Evolutionary conservation across 202 grass and related monocot species (phyloP).

Genomic region (Miscanthus sacchariflorus): DNA sequence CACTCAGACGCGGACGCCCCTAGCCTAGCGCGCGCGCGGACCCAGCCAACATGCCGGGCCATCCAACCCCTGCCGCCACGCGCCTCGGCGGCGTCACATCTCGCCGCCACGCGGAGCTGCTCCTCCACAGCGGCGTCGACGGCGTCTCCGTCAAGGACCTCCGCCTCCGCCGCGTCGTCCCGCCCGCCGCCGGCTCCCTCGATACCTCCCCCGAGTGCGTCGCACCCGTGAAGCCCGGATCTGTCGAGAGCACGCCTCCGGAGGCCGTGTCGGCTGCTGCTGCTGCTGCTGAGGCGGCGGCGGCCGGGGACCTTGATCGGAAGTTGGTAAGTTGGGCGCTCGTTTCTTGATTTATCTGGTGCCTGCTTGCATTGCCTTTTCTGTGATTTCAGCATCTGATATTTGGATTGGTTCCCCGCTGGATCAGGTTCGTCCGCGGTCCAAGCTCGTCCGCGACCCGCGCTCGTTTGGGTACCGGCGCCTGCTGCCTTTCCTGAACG

Average conservation of each 20-base stretch:
- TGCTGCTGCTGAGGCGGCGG: neutral
- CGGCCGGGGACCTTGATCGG: constrained; percentile 29
- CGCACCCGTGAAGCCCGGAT: constrained; percentile 12
- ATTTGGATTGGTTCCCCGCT: neutral
- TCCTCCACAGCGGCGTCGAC: constrained; percentile 23
- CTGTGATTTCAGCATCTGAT: neutral
- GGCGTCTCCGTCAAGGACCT: constrained; percentile 63
- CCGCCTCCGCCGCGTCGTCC: constrained; percentile 68
- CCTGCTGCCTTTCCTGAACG: constrained; percentile 82
- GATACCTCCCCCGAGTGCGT: constrained; percentile 17
- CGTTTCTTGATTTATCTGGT: neutral
- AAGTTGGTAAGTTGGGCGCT: constrained; percentile 40
- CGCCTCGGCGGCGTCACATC: constrained; percentile 43
- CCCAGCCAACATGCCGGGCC: constrained; percentile 45
- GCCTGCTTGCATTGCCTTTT: neutral
- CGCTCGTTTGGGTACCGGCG: constrained; percentile 86
- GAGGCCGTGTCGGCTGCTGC: neutral
- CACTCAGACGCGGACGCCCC: neutral
- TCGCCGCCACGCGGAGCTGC: constrained; percentile 59
- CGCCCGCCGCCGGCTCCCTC: constrained; percentile 46
- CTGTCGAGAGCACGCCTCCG: constrained; percentile 41
- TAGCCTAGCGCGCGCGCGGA: neutral
- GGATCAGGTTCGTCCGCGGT: constrained; percentile 49
- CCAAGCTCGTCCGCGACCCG: constrained; percentile 65
- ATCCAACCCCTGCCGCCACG: constrained; percentile 16